phyloP scores from a whole-genome alignment of 2,329 filamentous ascomycete species.

The Nemania sp. region DNA sequence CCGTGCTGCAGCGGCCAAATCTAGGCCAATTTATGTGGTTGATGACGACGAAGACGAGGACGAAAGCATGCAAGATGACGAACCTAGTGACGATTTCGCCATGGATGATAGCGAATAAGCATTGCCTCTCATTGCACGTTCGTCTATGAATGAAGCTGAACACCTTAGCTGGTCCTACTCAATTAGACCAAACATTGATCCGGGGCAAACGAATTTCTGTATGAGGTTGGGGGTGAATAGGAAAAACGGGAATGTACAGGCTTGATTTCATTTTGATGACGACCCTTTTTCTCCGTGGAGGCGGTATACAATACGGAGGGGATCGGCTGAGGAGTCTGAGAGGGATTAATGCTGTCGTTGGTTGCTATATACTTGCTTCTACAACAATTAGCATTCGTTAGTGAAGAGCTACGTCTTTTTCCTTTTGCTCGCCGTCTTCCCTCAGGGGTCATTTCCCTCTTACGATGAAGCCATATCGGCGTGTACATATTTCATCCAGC shows the following conservation, averaged over 20 bases:
- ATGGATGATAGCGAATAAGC: constrained; percentile 58
- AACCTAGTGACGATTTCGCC: constrained; percentile 61
- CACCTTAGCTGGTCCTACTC: too few relatives aligned
- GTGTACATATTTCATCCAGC: neutral
- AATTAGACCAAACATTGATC: neutral
- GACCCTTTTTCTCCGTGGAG: neutral
- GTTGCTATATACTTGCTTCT: constrained; percentile 1
- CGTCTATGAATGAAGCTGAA: neutral
- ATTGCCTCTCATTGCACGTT: neutral
- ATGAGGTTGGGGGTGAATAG: constrained; percentile 7
- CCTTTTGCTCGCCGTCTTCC: neutral
- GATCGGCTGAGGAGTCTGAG: constrained; percentile 3
- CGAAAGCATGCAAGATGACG: constrained; percentile 50
- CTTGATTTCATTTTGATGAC: constrained; percentile 11
- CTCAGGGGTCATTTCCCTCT: neutral
- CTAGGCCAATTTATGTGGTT: constrained; percentile 56
- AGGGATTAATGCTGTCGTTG: neutral
- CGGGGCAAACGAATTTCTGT: neutral
- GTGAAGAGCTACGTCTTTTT: neutral
- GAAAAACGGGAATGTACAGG: neutral
- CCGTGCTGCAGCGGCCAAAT: constrained; percentile 60
- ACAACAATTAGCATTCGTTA: neutral
- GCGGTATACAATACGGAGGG: neutral
- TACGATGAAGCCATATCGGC: constrained; percentile 1
- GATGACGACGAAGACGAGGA: constrained; percentile 51